Evolutionary conservation across 192 early-diverging fungal genomes (phyloP).

Genomic region (Gryganskiella cystojenkinii): DNA sequence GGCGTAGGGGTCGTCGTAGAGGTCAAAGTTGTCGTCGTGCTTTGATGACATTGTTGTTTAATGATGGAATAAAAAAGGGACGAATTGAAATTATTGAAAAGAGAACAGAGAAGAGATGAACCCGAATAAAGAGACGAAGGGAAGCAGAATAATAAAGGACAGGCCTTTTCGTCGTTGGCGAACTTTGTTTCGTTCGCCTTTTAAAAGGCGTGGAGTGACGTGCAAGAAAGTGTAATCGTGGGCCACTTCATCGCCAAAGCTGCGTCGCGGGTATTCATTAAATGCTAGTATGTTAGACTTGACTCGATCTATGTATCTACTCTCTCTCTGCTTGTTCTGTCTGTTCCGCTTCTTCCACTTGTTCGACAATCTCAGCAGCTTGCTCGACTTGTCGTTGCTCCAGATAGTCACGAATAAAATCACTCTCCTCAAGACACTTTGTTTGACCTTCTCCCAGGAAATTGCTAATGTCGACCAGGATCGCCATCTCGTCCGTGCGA

Average conservation of each 20-base stretch:
- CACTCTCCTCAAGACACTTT: slow-evolving; percentile 20
- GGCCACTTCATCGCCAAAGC: too few relatives aligned
- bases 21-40: slow-evolving; percentile 51
- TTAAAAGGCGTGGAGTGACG: too few relatives aligned
- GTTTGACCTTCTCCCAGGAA: slow-evolving; percentile 30
- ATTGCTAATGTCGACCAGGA: slow-evolving; percentile 20
- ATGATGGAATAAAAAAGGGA: neutral
- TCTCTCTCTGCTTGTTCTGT: too few relatives aligned
- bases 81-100: neutral
- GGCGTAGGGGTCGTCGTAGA: slow-evolving; percentile 50
- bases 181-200: too few relatives aligned
- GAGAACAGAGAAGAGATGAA: neutral
- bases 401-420: slow-evolving; percentile 29
- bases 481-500: slow-evolving; percentile 26
- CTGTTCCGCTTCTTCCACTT: too few relatives aligned
- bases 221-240: too few relatives aligned
- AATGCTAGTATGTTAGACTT: too few relatives aligned
- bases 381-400: slow-evolving; percentile 43
- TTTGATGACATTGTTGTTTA: slow-evolving; percentile 25
- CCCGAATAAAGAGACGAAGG: neutral
- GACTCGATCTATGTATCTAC: too few relatives aligned
- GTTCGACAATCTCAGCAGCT: neutral
- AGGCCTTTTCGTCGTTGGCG: too few relatives aligned
- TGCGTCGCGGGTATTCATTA: too few relatives aligned
- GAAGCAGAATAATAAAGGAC: too few relatives aligned